Conservation (phyloP, 2,329 filamentous ascomycete genomes). For the Metarhizium album region DNA sequence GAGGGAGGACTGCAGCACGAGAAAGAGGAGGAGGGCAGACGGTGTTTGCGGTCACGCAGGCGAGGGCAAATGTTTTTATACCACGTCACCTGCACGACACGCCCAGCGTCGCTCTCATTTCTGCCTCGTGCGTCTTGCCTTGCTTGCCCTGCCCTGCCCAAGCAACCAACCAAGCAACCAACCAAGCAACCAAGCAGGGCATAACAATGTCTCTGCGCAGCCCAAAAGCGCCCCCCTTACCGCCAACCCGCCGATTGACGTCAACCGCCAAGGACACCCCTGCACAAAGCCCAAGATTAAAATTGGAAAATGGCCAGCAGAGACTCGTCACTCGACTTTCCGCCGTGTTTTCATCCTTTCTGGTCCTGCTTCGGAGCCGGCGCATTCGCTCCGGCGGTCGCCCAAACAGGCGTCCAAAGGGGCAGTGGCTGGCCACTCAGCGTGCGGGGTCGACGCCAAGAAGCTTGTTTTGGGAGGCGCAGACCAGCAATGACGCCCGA, state of each 20-base stretch:
- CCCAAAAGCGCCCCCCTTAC: no score
- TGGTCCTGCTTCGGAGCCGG: slow-evolving; percentile 2
- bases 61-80: not conserved
- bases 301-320: no score
- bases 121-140: no score
- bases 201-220: no score
- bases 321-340: no score
- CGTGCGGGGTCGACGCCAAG: not conserved
- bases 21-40: no score
- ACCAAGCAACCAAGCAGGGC: no score
- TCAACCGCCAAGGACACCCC: not conserved
- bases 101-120: no score
- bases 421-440: not conserved
- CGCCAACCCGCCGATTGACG: not conserved
- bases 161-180: not conserved
- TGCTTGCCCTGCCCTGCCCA: no score
- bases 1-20: no score
- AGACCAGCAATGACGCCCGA: slow-evolving; percentile 1
- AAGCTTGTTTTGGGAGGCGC: slow-evolving; percentile 1
- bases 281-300: not conserved
- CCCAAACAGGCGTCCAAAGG: not conserved
- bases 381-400: slow-evolving; percentile 1
- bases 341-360: no score
- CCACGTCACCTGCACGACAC: no score
- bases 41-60: not conserved